Percentiles rank a stretch among this genome's conserved stretches.
Conservation (phyloP, 75 land plant genomes). For the Pinus taeda region DNA sequence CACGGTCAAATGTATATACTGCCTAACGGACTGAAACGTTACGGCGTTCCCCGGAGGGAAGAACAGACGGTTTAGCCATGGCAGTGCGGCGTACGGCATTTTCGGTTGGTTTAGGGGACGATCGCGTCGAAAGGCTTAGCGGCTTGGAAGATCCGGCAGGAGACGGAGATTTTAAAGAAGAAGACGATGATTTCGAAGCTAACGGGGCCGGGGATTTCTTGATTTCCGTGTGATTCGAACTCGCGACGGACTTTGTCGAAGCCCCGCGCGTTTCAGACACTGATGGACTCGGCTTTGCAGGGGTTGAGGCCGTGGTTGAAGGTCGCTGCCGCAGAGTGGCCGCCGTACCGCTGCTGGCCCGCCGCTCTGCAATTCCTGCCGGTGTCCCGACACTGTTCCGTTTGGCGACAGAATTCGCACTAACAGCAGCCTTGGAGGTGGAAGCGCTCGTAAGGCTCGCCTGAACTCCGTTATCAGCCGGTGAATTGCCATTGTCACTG, state of each 20-base stretch:
- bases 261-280: not conserved
- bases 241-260: not conserved
- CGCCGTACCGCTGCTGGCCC: not conserved
- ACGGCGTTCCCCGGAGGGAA: not conserved
- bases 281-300: not conserved
- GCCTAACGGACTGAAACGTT: not conserved
- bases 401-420: not conserved
- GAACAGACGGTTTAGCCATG: not conserved
- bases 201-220: not conserved
- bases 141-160: not conserved
- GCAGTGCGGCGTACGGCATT: not conserved
- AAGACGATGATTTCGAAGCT: not conserved
- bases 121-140: not conserved
- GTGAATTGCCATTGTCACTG: not conserved
- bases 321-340: not conserved
- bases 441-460: not conserved
- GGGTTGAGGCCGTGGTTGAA: not conserved
- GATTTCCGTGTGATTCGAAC: conserved; percentile 1
- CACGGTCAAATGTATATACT: too few species aligned
- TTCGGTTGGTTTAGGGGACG: not conserved
- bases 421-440: not conserved
- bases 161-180: not conserved
- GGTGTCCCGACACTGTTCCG: not conserved
- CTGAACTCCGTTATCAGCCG: too few species aligned
- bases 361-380: not conserved